phyloP scores from a whole-genome alignment of 2,329 filamentous ascomycete species.

The Tolypocladium ophioglossoides region DNA sequence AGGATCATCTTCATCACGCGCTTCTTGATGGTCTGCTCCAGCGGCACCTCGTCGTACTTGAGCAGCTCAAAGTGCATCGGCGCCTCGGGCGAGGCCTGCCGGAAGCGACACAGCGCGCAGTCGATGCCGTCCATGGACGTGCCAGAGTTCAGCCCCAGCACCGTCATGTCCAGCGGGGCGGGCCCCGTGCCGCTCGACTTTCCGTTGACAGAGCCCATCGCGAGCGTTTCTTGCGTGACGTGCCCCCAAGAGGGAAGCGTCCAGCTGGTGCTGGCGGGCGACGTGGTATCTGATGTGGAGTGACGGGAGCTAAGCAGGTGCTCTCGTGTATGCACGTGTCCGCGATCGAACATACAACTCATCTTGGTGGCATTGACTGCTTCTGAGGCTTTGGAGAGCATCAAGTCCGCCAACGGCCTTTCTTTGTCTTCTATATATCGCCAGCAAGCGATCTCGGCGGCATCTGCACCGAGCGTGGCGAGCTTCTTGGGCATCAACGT shows the following conservation, averaged over 20 bases:
- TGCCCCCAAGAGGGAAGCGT: background rate
- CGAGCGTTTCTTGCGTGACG: background rate
- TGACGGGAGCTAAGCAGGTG: background rate
- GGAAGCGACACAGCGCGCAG: constrained; percentile 46
- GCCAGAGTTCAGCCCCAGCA: constrained; percentile 39
- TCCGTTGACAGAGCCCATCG: constrained; percentile 1
- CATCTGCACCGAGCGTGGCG: background rate
- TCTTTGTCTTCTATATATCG: background rate
- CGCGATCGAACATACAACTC: background rate
- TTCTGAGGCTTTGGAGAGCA: background rate
- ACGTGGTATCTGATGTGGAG: background rate
- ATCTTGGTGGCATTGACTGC: background rate
- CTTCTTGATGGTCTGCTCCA: constrained; percentile 42
- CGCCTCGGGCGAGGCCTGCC: constrained; percentile 37
- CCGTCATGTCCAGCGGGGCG: constrained; percentile 33
- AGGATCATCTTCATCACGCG: constrained; percentile 47
- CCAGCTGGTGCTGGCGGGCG: too few relatives aligned
- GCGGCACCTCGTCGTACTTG: constrained; percentile 44
- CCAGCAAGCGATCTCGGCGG: too few relatives aligned
- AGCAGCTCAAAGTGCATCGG: constrained; percentile 46
- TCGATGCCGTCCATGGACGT: constrained; percentile 47
- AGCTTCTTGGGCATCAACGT: background rate
- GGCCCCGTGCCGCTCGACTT: constrained; percentile 5
- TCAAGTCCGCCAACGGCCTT: too few relatives aligned
- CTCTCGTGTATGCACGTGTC: background rate